Conservation (phyloP, 352 stramenopile genomes). For the Vaucheria bursata region DNA sequence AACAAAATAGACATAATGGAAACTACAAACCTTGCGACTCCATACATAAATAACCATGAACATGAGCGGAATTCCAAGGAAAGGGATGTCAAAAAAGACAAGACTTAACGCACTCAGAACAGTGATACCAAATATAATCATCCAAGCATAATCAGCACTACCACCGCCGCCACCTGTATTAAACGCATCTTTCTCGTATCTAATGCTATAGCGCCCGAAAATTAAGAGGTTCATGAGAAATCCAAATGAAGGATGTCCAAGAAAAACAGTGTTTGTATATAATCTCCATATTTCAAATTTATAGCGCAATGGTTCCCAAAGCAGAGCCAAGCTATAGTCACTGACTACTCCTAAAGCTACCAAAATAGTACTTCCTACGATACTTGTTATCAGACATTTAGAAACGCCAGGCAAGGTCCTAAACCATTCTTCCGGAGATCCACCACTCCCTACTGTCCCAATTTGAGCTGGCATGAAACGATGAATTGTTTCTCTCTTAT, state of each 20-base stretch:
- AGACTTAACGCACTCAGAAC: conserved; percentile 46
- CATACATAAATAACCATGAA: conserved; percentile 61
- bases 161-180: conserved; percentile 58
- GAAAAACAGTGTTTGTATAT: conserved; percentile 57
- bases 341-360: conserved; percentile 19
- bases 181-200: conserved; percentile 51
- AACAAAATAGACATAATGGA: not conserved
- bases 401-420: conserved; percentile 26
- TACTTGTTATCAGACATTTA: conserved; percentile 21
- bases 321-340: conserved; percentile 12
- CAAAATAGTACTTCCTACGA: conserved; percentile 25
- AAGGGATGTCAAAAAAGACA: conserved; percentile 29
- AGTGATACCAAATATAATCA: conserved; percentile 56
- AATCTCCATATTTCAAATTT: conserved; percentile 57
- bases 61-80: conserved; percentile 47
- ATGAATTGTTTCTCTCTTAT: no score
- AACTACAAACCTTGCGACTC: conserved; percentile 55
- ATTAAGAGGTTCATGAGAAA: conserved; percentile 54
- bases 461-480: not conserved
- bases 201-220: conserved; percentile 9
- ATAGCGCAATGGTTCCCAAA: conserved; percentile 31
- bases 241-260: conserved; percentile 56
- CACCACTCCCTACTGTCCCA: not conserved
- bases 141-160: conserved; percentile 61
- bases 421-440: conserved; percentile 45